These are phyloP conservation scores for Solanum chiquidenum DNA, from an alignment of 257 asterid species.

Conservation along the genomic window DNA sequence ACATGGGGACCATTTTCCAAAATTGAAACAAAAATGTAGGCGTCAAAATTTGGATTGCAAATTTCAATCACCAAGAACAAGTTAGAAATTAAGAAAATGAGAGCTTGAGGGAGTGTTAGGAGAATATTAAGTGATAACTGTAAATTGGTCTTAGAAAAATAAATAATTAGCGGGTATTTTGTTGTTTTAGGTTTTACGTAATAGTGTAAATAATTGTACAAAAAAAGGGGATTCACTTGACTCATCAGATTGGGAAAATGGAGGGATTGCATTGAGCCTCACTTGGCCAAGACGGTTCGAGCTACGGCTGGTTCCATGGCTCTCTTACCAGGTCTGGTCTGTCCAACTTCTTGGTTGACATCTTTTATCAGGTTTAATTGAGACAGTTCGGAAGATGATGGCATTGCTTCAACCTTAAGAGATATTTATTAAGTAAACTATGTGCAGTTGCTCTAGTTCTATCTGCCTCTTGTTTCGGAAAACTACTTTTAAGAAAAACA, in stretches of 20 bases:
- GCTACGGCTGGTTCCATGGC: neutral
- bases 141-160: neutral
- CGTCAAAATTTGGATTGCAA: neutral
- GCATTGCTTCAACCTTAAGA: neutral
- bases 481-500: neutral
- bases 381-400: neutral
- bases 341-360: neutral
- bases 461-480: neutral
- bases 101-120: neutral
- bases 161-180: neutral
- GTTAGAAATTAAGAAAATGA: neutral
- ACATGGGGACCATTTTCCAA: neutral
- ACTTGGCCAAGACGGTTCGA: neutral
- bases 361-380: neutral
- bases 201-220: neutral
- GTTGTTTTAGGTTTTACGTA: neutral
- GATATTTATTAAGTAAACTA: neutral
- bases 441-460: neutral
- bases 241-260: neutral
- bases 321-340: neutral
- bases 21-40: neutral
- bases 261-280: neutral
- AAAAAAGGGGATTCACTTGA: neutral
- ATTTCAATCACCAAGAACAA: neutral
- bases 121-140: neutral